Percentiles rank a stretch among this genome's conserved stretches.
Conservation (phyloP, 2,329 filamentous ascomycete species). For the Fusarium succisae region DNA sequence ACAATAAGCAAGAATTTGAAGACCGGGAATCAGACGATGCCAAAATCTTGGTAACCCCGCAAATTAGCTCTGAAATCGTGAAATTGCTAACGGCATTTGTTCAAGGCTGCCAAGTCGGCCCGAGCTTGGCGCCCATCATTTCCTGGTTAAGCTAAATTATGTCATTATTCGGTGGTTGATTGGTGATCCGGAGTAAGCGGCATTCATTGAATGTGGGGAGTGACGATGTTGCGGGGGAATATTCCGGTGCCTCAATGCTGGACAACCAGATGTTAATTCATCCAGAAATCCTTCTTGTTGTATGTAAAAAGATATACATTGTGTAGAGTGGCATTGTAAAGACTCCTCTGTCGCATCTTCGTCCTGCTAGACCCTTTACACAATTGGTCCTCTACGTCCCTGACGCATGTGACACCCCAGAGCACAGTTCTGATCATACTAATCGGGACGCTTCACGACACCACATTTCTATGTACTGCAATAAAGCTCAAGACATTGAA, state of each 20-base stretch:
- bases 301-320: neutral
- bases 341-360: no score
- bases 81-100: neutral
- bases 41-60: neutral
- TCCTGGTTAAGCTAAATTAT: neutral
- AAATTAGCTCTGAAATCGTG: neutral
- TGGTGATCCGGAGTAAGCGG: neutral
- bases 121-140: neutral
- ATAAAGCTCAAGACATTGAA: rapidly evolving
- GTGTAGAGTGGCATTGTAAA: neutral
- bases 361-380: rapidly evolving
- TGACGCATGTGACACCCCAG: no score
- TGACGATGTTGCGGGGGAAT: neutral
- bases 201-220: neutral
- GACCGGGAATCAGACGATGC: neutral
- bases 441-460: rapidly evolving
- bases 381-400: rapidly evolving
- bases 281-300: no score
- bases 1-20: neutral
- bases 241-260: neutral
- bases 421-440: rapidly evolving
- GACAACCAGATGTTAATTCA: no score
- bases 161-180: neutral
- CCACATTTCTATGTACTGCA: rapidly evolving
- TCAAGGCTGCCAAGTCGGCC: neutral